Percentiles rank a stretch among this genome's conserved stretches.
Conservation (phyloP, 805 yeast genomes). For the Spathaspora arborariae region DNA sequence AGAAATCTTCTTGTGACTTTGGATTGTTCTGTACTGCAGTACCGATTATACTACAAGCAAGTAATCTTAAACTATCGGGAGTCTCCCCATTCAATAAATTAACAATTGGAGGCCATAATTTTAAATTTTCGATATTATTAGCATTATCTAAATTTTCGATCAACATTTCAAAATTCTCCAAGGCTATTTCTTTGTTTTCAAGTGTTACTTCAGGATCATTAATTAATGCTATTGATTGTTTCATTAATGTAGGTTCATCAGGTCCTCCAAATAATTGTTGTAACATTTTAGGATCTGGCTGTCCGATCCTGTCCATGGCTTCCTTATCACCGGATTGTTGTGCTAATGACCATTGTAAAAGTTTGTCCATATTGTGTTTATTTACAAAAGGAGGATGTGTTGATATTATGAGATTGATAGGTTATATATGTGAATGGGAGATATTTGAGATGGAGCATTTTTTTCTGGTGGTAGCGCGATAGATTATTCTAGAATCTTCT, state of each 20-base stretch:
- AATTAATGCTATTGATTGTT: constrained; percentile 62
- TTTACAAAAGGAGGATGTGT: constrained; percentile 1
- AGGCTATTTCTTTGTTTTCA: constrained; percentile 68
- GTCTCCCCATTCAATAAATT: constrained; percentile 44
- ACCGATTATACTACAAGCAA: constrained; percentile 74
- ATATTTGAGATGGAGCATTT: background rate
- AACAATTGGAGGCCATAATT: constrained; percentile 75
- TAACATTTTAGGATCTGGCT: constrained; percentile 75
- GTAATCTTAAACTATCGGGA: constrained; percentile 42
- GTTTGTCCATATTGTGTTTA: constrained; percentile 89
- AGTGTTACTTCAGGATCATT: constrained; percentile 52
- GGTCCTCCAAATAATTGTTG: constrained; percentile 74
- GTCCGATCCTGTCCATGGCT: constrained; percentile 58
- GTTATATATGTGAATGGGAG: background rate
- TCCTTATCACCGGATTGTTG: constrained; percentile 70
- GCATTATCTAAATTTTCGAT: constrained; percentile 94
- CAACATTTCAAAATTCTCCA: constrained; percentile 90
- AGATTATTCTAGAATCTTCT: too few species aligned
- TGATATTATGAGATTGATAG: too few species aligned
- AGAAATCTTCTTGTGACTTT: constrained; percentile 64
- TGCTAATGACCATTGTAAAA: constrained; percentile 88
- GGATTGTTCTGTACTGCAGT: constrained; percentile 92
- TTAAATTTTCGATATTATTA: constrained; percentile 79
- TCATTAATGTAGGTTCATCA: constrained; percentile 90
- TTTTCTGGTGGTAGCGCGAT: too few species aligned